A percentile compares a stretch with the other conserved stretches of the same genome.
Conservation (phyloP, 345 rosid species). For the Conringia planisiliqua region DNA sequence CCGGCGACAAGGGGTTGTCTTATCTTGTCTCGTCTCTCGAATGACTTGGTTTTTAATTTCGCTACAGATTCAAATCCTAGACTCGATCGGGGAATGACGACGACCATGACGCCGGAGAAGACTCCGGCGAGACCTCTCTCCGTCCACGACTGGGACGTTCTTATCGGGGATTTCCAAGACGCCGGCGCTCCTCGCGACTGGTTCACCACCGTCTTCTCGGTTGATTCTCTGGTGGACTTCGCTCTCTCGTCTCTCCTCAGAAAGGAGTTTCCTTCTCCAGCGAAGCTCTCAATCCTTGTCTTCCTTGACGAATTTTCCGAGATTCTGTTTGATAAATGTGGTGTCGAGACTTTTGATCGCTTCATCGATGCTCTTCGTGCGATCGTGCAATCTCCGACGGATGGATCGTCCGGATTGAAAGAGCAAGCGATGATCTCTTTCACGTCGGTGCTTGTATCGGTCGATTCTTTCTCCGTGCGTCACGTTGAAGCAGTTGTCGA, state of each 20-base stretch:
- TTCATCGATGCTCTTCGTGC: slow-evolving; percentile 64
- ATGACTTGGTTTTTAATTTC: slow-evolving; percentile 4
- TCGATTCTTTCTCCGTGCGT: slow-evolving; percentile 42
- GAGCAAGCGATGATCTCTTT: slow-evolving; percentile 85
- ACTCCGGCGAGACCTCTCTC: slow-evolving; percentile 45
- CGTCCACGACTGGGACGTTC: slow-evolving; percentile 76
- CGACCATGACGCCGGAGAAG: slow-evolving; percentile 38
- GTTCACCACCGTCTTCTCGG: slow-evolving; percentile 47
- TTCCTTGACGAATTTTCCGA: slow-evolving; percentile 75
- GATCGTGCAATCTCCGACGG: slow-evolving; percentile 68
- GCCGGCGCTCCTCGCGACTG: slow-evolving; percentile 53
- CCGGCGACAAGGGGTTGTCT: slow-evolving; percentile 20
- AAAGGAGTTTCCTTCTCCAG: slow-evolving; percentile 59
- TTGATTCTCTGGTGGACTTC: slow-evolving; percentile 46
- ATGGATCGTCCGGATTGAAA: slow-evolving; percentile 57
- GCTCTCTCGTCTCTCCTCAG: slow-evolving; percentile 61
- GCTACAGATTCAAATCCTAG: slow-evolving; percentile 21
- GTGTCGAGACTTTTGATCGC: slow-evolving; percentile 39
- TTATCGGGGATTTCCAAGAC: slow-evolving; percentile 73
- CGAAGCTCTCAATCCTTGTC: slow-evolving; percentile 65
- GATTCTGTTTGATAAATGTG: slow-evolving; percentile 28
- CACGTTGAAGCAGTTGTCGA: slow-evolving; percentile 58
- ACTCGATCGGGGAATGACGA: slow-evolving; percentile 30
- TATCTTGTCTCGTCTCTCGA: slow-evolving; percentile 28
- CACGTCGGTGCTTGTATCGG: slow-evolving; percentile 65